These are phyloP conservation scores for Mucor saturninus DNA, from an alignment of 371 early-diverging fungal species.

Conservation along the genomic window DNA sequence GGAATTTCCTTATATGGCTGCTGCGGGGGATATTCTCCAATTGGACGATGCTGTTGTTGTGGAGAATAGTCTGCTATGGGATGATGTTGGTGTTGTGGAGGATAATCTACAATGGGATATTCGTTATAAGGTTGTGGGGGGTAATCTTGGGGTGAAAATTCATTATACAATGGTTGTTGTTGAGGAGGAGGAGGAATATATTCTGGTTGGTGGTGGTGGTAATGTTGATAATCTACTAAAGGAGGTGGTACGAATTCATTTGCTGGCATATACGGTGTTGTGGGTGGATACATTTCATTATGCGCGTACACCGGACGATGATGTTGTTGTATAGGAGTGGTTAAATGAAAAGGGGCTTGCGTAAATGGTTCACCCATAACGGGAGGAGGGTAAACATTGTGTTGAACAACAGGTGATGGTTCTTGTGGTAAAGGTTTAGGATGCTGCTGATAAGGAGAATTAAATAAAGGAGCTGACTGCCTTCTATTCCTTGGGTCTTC, in stretches of 20 bases:
- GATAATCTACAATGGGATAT: neutral
- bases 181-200: conserved; percentile 2
- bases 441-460: conserved; percentile 15
- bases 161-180: conserved; percentile 1
- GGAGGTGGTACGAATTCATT: conserved; percentile 1
- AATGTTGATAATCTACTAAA: neutral
- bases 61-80: neutral
- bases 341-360: conserved; percentile 14
- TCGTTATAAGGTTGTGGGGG: neutral
- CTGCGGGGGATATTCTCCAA: neutral
- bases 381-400: conserved; percentile 1
- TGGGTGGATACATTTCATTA: neutral
- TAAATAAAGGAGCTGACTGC: conserved; percentile 17
- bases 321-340: conserved; percentile 11
- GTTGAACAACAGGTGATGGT: conserved; percentile 10
- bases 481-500: conserved; percentile 11
- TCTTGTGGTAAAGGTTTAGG: conserved; percentile 24
- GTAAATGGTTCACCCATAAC: neutral
- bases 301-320: neutral
- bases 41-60: neutral
- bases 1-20: neutral
- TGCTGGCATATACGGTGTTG: neutral
- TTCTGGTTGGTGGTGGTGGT: neutral
- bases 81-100: neutral
- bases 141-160: conserved; percentile 1